Base-by-base conservation (phyloP, 2,329 filamentous ascomycete genomes). In the Epichloe glyceriae region DNA sequence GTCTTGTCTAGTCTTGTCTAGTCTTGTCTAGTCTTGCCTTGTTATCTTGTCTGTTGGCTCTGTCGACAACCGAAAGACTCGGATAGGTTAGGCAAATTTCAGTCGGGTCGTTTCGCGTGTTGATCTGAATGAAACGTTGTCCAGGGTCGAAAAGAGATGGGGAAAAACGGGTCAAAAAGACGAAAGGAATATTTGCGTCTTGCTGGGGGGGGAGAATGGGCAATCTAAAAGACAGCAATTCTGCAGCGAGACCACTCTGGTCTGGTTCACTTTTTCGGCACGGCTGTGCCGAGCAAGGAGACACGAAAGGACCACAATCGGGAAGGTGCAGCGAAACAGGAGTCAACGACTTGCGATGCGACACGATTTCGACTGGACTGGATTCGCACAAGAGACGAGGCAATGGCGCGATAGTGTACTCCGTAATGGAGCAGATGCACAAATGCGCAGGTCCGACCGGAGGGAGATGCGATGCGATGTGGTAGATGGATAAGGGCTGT, bases 251-350 rank as follows among this genome's bases (percentile, higher is more conserved):
- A 53, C 52, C 26, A 47, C 20, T 48, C 45, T 46, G 49, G 41
- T 46, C 45, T 46, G 49, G 37, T 6, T 47, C 52, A 46, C 19
- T 40, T 42, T 42, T 49, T 47, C 52, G 52, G 52, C 52, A 53
- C 52, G 47, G 30, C 34, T 33, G 46, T 53, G 52, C 49, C 52
- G 52, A 53, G 46, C 20, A 48, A 45, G 46, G 49, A 51, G 49
- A 51, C 46, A 51, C 49, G 42, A 44, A 46, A 19, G 37, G 43
- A n/a, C 38, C 45, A 51, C 49, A 19, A 33, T 15, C 52, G 52
- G 52, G 52, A 53, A 51, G 42, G 49, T 44, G 52, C 52, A 53
- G 52, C 40, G 35, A 22, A 40, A 19, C 30, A 35, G 33, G 39
- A 20, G 30, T 44, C 33, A 26, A 37, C 2, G 26, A 35, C 5